phyloP scores from a whole-genome alignment of 2,329 filamentous ascomycete genomes.

The Talaromyces albobiverticillius region DNA sequence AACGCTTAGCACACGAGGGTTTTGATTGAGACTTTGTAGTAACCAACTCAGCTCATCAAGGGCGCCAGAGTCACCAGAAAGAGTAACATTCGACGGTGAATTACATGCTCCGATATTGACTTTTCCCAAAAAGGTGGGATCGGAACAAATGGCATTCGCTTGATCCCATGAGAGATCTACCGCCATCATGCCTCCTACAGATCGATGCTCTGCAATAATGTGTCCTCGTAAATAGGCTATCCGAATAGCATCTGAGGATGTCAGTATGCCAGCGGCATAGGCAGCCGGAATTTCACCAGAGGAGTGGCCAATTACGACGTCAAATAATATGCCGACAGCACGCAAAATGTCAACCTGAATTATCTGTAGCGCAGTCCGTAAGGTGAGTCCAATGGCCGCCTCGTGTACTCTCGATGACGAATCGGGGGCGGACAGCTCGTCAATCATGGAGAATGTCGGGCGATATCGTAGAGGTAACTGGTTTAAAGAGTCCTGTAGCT shows the following conservation, averaged over 20 bases:
- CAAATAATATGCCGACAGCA: slow-evolving; percentile 27
- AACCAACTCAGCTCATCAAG: slow-evolving; percentile 24
- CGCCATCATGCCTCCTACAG: slow-evolving; percentile 30
- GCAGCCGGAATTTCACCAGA: slow-evolving; percentile 48
- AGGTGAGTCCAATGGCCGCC: slow-evolving; percentile 16
- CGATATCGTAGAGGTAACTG: background rate
- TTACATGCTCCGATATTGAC: slow-evolving; percentile 25
- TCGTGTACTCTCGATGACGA: slow-evolving; percentile 17
- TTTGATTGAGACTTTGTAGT: slow-evolving; percentile 30
- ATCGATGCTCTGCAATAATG: slow-evolving; percentile 13
- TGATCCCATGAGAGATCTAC: slow-evolving; percentile 26
- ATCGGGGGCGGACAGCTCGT: slow-evolving; percentile 4
- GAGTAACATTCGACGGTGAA: slow-evolving; percentile 33
- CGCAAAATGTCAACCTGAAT: slow-evolving; percentile 18
- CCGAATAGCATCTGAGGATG: slow-evolving; percentile 33
- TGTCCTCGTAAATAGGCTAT: slow-evolving; percentile 40
- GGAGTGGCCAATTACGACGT: slow-evolving; percentile 44
- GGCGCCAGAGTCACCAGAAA: slow-evolving; percentile 37
- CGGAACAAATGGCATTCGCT: slow-evolving; percentile 20
- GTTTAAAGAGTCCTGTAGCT: slow-evolving; percentile 17
- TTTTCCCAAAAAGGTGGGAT: slow-evolving; percentile 12
- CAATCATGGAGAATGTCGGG: slow-evolving; percentile 26
- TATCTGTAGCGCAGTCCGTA: slow-evolving; percentile 22
- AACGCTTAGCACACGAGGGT: slow-evolving; percentile 29
- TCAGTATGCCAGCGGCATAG: slow-evolving; percentile 43